These are phyloP conservation scores for Viola odorata DNA, from an alignment of 345 rosid genomes.

Conservation along the genomic window DNA sequence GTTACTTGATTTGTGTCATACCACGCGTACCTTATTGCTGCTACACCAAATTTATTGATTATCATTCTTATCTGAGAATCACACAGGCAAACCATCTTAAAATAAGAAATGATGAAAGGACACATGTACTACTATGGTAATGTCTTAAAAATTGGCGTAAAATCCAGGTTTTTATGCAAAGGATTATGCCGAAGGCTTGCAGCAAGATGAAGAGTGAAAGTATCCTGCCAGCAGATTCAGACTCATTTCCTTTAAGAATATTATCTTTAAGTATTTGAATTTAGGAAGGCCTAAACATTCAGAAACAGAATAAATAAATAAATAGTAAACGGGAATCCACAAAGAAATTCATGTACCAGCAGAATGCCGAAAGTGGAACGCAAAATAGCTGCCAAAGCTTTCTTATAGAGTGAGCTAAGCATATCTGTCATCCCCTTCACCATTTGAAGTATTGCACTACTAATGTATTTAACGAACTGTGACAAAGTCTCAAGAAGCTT, in stretches of 20 bases:
- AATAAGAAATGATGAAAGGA: no score
- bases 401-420: conserved; percentile 55
- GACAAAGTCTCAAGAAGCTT: conserved; percentile 34
- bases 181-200: no score
- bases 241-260: no score
- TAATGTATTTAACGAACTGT: conserved; percentile 28
- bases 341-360: conserved; percentile 47
- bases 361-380: conserved; percentile 54
- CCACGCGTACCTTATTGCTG: conserved; percentile 71
- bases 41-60: conserved; percentile 64
- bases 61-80: conserved; percentile 52
- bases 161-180: no score
- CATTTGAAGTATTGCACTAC: conserved; percentile 27
- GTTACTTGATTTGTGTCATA: conserved; percentile 51
- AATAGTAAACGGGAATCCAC: neutral
- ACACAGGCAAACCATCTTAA: conserved; percentile 8
- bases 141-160: no score
- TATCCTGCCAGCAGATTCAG: no score
- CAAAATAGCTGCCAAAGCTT: conserved; percentile 50
- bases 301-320: neutral
- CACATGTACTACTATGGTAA: no score
- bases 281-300: neutral
- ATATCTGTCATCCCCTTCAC: conserved; percentile 44
- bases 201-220: no score
- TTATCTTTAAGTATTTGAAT: neutral